Base-by-base conservation (phyloP, 371 early-diverging fungal species). In the Umbelopsis sp. region DNA sequence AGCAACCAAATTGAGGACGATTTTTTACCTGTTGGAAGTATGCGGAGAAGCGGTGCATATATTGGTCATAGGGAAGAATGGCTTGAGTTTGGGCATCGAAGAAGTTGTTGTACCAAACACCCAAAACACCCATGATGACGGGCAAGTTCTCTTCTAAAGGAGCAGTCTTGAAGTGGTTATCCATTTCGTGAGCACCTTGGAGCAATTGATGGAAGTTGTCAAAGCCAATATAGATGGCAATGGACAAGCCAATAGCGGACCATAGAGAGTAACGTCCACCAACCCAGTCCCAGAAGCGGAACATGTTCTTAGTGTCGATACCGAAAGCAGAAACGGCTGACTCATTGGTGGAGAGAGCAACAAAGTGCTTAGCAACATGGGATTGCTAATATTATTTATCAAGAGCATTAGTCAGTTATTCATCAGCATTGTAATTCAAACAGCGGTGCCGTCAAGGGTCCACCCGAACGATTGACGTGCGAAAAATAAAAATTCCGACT, bases 261-360 rank as follows among this genome's bases (percentile, higher is more conserved):
- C 99, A 99, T 48, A 99, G 90, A 62, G 98, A 98, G 88, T 99
- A 99, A 68, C 99, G 93, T 50, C 99, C 99, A 75, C 99, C 99
- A 66, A 99, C 99, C 96, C 97, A 99, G 83, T 99, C 99, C 99
- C 99, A 99, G 91, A 99, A 99, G 80, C 93, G 92, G 90, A 99
- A 98, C 94, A 99, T 97, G 86, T 97, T 98, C 73, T 89, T 86
- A 44, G 89, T 78, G 75, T 88, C 90, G 70, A 99, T 99, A 67
- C 99, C 98, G 75, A 98, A 98, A 29, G 86, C 92, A 69, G 91
- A 87, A 32, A 96, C 97, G 44, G 88, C 93, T 69, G 91, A 83
- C n/a, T 89, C 90, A 91, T 99, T 99, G 75, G 99, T 97, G 12
- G 97, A 97, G 32, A 99, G 89, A 3, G 99, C 99, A 67, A 99